Evolutionary conservation across 257 asterid genomes (phyloP).

Genomic region (Solanum microdontum): DNA sequence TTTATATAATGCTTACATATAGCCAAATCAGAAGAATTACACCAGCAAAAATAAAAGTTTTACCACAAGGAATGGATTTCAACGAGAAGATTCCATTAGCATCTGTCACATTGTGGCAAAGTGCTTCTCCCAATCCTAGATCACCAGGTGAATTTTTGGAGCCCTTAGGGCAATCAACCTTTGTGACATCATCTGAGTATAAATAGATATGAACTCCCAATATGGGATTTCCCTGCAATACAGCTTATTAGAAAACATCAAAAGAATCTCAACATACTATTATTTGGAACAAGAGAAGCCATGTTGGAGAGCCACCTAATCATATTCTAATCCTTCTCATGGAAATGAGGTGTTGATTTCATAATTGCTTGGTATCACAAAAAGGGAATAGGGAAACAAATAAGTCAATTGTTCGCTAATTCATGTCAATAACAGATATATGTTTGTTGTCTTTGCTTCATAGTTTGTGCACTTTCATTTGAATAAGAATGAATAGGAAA

Average conservation of each 20-base stretch:
- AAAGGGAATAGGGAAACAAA: neutral
- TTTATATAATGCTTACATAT: neutral
- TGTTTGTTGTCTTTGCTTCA: neutral
- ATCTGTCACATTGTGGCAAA: constrained; percentile 83
- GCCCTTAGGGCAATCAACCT: constrained; percentile 69
- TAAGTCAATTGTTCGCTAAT: neutral
- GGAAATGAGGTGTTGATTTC: neutral
- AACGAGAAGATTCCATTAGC: constrained; percentile 81
- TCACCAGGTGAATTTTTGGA: constrained; percentile 61
- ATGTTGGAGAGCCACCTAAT: neutral
- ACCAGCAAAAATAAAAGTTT: constrained; percentile 6
- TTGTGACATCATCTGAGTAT: constrained; percentile 71
- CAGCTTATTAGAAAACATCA: neutral
- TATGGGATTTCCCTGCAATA: constrained; percentile 81
- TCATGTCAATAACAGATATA: neutral
- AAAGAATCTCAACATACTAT: neutral
- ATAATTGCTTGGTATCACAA: neutral
- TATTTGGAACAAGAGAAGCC: neutral
- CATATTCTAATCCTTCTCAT: neutral
- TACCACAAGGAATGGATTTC: constrained; percentile 87
- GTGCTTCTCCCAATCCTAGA: constrained; percentile 51
- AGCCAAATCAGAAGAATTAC: neutral
- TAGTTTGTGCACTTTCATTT: neutral
- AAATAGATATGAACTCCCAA: constrained; percentile 88
- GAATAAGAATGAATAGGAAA: neutral